phyloP scores from a whole-genome alignment of 164 flowering plant genomes.

The Sedum album region DNA sequence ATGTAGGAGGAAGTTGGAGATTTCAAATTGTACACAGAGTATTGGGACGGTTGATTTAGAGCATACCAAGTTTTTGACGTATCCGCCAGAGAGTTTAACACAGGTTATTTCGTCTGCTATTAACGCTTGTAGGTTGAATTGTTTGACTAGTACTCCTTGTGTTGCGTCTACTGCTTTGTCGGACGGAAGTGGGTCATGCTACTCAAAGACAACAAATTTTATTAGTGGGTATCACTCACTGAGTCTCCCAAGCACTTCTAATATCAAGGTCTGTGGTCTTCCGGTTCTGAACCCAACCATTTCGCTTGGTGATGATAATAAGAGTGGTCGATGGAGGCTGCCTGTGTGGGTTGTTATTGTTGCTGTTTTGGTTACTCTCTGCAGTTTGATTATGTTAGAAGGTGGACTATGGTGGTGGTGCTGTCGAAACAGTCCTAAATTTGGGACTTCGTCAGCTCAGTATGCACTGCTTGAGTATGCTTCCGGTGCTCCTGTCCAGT shows the following conservation, averaged over 20 bases:
- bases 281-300: slow-evolving; percentile 34
- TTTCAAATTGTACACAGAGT: slow-evolving; percentile 42
- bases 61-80: slow-evolving; percentile 55
- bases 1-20: slow-evolving; percentile 63
- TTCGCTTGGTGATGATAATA: background rate
- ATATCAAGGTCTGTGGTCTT: slow-evolving; percentile 60
- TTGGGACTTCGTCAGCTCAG: slow-evolving; percentile 41
- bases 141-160: slow-evolving; percentile 45
- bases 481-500: slow-evolving; percentile 70
- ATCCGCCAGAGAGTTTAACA: slow-evolving; percentile 35
- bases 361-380: slow-evolving; percentile 29
- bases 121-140: slow-evolving; percentile 48
- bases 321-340: slow-evolving; percentile 14
- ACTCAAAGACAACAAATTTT: slow-evolving; percentile 33
- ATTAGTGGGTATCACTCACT: slow-evolving; percentile 64
- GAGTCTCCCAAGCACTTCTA: slow-evolving; percentile 63
- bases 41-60: slow-evolving; percentile 42
- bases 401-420: slow-evolving; percentile 55
- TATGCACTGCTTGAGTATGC: slow-evolving; percentile 67
- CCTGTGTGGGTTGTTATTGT: slow-evolving; percentile 33
- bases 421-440: slow-evolving; percentile 35
- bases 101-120: slow-evolving; percentile 37
- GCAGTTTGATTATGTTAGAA: slow-evolving; percentile 27
- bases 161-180: slow-evolving; percentile 52
- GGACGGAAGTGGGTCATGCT: slow-evolving; percentile 72